These are phyloP conservation scores for Agroathelia rolfsii DNA, from an alignment of 1,284 basidiomycete species.

Conservation along the genomic window DNA sequence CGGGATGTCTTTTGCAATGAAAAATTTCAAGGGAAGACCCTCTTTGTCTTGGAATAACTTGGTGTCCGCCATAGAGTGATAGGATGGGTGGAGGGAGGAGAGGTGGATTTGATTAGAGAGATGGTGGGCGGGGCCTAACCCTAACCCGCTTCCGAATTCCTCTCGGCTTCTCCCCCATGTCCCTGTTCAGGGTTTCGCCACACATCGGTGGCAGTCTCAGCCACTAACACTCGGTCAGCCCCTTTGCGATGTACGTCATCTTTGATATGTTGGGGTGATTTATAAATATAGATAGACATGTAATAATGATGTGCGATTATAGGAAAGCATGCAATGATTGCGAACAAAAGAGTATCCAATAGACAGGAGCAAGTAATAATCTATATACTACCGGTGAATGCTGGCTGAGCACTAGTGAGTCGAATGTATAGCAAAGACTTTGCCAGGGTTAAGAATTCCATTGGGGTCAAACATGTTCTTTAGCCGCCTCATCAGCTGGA, in stretches of 20 bases:
- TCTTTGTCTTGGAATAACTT: conserved; percentile 60
- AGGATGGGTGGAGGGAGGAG: conserved; percentile 6
- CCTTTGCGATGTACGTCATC: too few relatives aligned
- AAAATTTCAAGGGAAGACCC: conserved; percentile 65
- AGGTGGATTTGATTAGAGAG: conserved; percentile 6
- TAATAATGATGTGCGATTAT: conserved; percentile 1
- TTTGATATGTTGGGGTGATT: too few relatives aligned
- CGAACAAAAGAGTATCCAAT: too few relatives aligned
- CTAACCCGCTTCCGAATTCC: too few relatives aligned
- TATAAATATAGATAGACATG: conserved; percentile 9
- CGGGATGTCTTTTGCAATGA: conserved; percentile 68
- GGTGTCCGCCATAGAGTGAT: conserved; percentile 29
- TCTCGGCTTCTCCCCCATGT: too few relatives aligned
- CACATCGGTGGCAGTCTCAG: too few relatives aligned
- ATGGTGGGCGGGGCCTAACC: too few relatives aligned
- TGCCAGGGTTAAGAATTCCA: conserved; percentile 86
- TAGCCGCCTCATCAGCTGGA: conserved; percentile 85
- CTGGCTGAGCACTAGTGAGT: too few relatives aligned
- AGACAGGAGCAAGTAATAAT: too few relatives aligned
- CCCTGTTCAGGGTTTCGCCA: too few relatives aligned
- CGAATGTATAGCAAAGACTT: conserved; percentile 63
- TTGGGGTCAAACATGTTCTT: conserved; percentile 89
- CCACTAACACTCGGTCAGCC: too few relatives aligned
- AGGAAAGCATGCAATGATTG: not conserved
- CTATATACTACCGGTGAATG: too few relatives aligned